A percentile compares a stretch with the other conserved stretches of the same genome.
Conservation (phyloP, 1,284 basidiomycete genomes). For the Ustilago trichophora region DNA sequence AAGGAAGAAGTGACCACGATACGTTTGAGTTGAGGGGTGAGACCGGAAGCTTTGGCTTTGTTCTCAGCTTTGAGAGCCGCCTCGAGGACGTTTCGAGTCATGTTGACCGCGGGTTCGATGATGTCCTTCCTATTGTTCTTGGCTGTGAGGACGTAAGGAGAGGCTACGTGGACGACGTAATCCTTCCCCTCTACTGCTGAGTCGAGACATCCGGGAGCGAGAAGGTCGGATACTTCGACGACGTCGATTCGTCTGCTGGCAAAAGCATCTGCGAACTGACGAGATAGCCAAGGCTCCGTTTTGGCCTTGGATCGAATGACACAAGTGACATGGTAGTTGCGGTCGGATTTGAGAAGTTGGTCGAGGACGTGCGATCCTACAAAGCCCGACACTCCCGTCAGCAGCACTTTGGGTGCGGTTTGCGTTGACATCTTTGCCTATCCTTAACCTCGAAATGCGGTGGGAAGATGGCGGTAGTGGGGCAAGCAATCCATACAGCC, state of each 20-base stretch:
- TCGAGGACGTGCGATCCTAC: conserved; percentile 45
- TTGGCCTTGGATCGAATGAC: conserved; percentile 41
- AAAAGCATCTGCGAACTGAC: conserved; percentile 20
- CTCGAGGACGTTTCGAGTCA: conserved; percentile 45
- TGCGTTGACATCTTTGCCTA: no score
- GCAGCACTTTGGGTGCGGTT: conserved; percentile 17
- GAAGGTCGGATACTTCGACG: conserved; percentile 28
- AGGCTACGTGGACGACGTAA: conserved; percentile 44
- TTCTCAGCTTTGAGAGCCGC: conserved; percentile 36
- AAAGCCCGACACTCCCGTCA: conserved; percentile 47
- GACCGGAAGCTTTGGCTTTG: conserved; percentile 15
- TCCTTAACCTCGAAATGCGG: no score
- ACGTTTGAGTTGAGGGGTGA: conserved; percentile 21
- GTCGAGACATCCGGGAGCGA: conserved; percentile 26
- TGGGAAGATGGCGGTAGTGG: background rate
- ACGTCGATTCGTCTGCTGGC: conserved; percentile 16
- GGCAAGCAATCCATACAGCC: no score
- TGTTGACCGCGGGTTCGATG: conserved; percentile 40
- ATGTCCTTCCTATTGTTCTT: conserved; percentile 37
- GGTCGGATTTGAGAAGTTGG: conserved; percentile 31
- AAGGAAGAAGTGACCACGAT: conserved; percentile 48
- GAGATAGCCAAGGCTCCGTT: conserved; percentile 34
- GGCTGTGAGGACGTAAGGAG: conserved; percentile 32
- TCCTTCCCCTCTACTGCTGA: conserved; percentile 28
- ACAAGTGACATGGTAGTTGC: conserved; percentile 38